Evolutionary conservation across 768 basidiomycete species (phyloP).

Genomic region (Podaxis rugospora): DNA sequence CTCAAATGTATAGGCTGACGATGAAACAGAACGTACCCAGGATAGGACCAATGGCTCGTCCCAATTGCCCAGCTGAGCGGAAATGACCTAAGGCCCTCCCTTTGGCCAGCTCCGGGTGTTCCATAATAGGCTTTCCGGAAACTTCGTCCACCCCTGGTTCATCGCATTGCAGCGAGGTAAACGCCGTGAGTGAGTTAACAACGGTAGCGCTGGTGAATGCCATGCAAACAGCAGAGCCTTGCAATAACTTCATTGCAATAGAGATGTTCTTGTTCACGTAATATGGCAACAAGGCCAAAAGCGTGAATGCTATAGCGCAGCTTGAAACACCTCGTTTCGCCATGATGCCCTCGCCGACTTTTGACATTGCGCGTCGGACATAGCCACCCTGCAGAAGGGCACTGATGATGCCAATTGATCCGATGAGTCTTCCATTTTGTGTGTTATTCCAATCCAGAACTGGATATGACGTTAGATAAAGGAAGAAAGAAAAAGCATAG

Average conservation of each 20-base stretch:
- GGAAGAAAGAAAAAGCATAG: neutral
- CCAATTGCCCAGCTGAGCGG: slow-evolving; percentile 91
- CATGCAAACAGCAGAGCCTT: slow-evolving; percentile 75
- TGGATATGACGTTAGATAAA: slow-evolving; percentile 20
- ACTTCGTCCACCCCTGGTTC: slow-evolving; percentile 53
- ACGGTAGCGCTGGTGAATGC: slow-evolving; percentile 96
- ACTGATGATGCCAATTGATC: slow-evolving; percentile 85
- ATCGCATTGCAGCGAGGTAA: slow-evolving; percentile 89
- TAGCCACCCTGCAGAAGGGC: slow-evolving; percentile 92
- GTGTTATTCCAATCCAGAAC: slow-evolving; percentile 88
- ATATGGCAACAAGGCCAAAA: slow-evolving; percentile 70
- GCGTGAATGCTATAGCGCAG: slow-evolving; percentile 65
- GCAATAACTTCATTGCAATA: slow-evolving; percentile 49
- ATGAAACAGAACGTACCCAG: slow-evolving; percentile 50
- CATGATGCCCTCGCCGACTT: slow-evolving; percentile 77
- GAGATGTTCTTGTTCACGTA: slow-evolving; percentile 37
- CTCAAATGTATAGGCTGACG: neutral
- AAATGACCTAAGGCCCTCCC: slow-evolving; percentile 83
- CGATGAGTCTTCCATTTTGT: slow-evolving; percentile 83
- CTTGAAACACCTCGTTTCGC: slow-evolving; percentile 74
- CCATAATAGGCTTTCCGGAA: slow-evolving; percentile 49
- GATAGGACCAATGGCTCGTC: slow-evolving; percentile 87
- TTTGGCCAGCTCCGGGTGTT: slow-evolving; percentile 71
- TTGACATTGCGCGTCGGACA: slow-evolving; percentile 75
- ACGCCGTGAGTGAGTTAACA: slow-evolving; percentile 88